Base-by-base conservation (phyloP, 768 basidiomycete species). In the Lentinus brumalis region DNA sequence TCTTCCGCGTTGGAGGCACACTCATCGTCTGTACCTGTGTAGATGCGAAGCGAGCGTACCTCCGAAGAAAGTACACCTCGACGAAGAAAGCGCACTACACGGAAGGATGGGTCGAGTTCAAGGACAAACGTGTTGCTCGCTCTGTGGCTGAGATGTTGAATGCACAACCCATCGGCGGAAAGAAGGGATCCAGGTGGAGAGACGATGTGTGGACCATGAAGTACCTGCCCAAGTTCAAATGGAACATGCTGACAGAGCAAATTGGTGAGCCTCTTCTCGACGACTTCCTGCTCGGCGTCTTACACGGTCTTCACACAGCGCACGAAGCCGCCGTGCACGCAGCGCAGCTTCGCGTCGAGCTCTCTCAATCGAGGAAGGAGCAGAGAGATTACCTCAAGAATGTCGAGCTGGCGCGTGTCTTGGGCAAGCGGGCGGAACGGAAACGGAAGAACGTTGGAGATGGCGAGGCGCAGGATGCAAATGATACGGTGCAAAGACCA, bases 141-240 rank as follows among this genome's bases (percentile, higher is more conserved):
- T 87, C 86, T 41, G 89, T 96, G 9, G 96, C 96, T 8, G 92
- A 86, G 57, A 94, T 98, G 93, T 79, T 99, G 65, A 99, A 99
- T 71, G 97, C 96, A 1, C 88, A 95, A 69, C 84, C 94, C 1
- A 95, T 99, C 61, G 97, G 96, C 31, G 94, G 94, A 2, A 96
- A 94, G 79, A 94, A 94, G 72, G 89, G 90, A 5, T 83, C 86
- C 2, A 81, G 93, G 59, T 98, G 94, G 92, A 81, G 93, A 71
- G 96, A 98, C 70, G 97, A 99, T 66, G 87, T 99, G 8, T 99
- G 97, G 97, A 98, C 97, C 58, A 96, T 98, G 94, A 96, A 96
- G 72, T 99, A 99, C 73, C 78, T 99, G 59, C 96, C 96, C 9
- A 91, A 87, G 69, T 99, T 98, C 81, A 97, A 96, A 69, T 99